Conservation (phyloP, 2,329 filamentous ascomycete species). For the Exophiala mesophila region DNA sequence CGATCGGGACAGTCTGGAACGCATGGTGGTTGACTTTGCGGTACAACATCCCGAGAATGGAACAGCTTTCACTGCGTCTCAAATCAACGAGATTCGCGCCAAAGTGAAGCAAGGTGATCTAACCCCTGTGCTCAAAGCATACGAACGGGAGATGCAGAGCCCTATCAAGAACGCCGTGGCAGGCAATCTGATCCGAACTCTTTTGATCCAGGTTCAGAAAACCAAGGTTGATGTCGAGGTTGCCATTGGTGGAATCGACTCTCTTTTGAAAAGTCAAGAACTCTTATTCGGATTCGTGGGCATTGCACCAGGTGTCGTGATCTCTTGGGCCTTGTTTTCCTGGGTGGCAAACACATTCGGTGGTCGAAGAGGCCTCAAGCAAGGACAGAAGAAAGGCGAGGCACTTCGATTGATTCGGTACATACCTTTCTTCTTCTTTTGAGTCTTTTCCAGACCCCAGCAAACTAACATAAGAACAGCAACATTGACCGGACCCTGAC, state of each 20-base stretch:
- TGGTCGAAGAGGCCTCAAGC: conserved; percentile 62
- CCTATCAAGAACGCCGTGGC: conserved; percentile 77
- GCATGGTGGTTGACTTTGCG: conserved; percentile 97
- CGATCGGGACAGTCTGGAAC: conserved; percentile 84
- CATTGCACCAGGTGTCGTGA: conserved; percentile 85
- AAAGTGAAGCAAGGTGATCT: conserved; percentile 89
- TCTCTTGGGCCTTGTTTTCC: conserved; percentile 67
- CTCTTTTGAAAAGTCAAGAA: conserved; percentile 90
- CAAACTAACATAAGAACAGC: conserved; percentile 29
- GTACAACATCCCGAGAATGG: conserved; percentile 64
- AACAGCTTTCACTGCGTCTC: conserved; percentile 57
- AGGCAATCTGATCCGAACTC: conserved; percentile 81
- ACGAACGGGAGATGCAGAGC: conserved; percentile 78
- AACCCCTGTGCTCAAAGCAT: conserved; percentile 83
- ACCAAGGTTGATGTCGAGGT: conserved; percentile 98
- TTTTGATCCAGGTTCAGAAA: conserved; percentile 96
- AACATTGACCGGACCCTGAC: conserved; percentile 81
- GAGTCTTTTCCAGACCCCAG: not conserved
- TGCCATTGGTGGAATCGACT: conserved; percentile 91
- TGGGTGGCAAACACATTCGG: conserved; percentile 69
- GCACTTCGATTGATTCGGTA: conserved; percentile 71
- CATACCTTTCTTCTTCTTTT: conserved; percentile 7
- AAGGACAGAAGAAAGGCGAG: conserved; percentile 61
- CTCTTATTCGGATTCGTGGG: conserved; percentile 94
- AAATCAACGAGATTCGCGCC: conserved; percentile 68